Evolutionary conservation across 805 yeast genomes (phyloP), one percentile per base, ranked within the genome.

Genomic region (Candida manassasensis): DNA sequence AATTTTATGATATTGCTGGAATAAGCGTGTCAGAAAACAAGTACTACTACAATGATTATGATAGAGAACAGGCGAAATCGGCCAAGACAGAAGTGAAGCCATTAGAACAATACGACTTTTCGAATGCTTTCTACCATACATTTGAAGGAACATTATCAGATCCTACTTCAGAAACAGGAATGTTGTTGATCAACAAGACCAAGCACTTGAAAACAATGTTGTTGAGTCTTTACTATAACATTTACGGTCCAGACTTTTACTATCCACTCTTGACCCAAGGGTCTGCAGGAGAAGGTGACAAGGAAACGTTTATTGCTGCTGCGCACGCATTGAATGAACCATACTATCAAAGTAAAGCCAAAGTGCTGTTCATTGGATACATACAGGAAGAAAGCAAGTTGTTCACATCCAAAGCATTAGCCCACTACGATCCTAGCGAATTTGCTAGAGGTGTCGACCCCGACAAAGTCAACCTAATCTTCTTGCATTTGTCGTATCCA

Each of bases 211-310:
- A 67, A 40, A 78, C 86, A 0, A 52, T 82, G 29, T 51, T 81
- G 18, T 55, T 83, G 32, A 65, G 84, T 3, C 60, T 77, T 27
- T 82, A 80, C 54, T 83, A 83, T 53, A 82, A 83, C 45, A 56
- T 77, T 1, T 61, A 48, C 53, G 89, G 90, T 0, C 87, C 87
- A 1, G 55, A 65, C 6, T 77, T 71, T 58, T 83, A 76, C 53
- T 83, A 82, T 47, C 81, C 80, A 8, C 55, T 83, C 38, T 64
- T 83, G 43, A 73, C 85, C 0, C 89, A 81, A 50, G 86, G 86
- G 3, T 67, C 77, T 17, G 79, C 86, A 1, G 90, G 90, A 18
- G 84, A 82, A 61, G 89, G 90, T 34, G 90, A 83, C 50, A 83
- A 83, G 51, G 90, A 83, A 49, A 81, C 90, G 0, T 81, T 80